Percentiles rank a stretch among this genome's conserved stretches.
These are phyloP conservation scores for Rhynchospora tenuis DNA, from an alignment of 176 grass and related monocot species.

Conservation along the genomic window DNA sequence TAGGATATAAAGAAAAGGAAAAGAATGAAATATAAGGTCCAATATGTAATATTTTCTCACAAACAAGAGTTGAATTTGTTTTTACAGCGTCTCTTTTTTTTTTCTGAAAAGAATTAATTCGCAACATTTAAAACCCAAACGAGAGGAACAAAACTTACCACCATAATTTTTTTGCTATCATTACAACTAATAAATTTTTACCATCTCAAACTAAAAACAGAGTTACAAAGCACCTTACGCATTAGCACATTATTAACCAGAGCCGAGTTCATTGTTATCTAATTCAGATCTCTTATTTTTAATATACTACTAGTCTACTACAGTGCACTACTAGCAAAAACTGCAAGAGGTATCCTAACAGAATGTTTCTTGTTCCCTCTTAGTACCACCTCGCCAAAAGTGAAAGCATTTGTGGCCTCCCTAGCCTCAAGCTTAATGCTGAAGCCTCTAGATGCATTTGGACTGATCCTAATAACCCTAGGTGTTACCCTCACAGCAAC, in stretches of 20 bases:
- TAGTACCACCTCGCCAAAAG: constrained; percentile 72
- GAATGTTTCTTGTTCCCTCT: constrained; percentile 52
- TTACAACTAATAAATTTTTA: neutral
- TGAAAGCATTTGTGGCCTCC: constrained; percentile 40
- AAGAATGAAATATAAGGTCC: neutral
- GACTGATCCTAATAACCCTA: constrained; percentile 38
- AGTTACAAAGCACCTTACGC: neutral
- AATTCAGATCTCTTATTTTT: neutral
- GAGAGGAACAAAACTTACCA: neutral
- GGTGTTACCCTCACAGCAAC: constrained; percentile 53
- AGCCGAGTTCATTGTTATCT: neutral
- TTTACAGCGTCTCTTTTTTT: neutral
- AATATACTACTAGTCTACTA: constrained; percentile 23
- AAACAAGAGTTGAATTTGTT: neutral
- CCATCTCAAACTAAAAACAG: neutral
- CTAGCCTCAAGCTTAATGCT: constrained; percentile 50
- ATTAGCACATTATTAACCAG: neutral
- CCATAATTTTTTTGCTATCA: neutral
- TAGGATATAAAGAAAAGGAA: neutral
- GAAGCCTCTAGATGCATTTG: constrained; percentile 30
- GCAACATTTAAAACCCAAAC: neutral
- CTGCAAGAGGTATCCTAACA: constrained; percentile 61
- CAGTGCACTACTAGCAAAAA: constrained; percentile 43
- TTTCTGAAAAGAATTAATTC: neutral
- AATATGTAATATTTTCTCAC: neutral